phyloP scores from a whole-genome alignment of 345 rosid genomes.

The Pseudoturritis turrita region DNA sequence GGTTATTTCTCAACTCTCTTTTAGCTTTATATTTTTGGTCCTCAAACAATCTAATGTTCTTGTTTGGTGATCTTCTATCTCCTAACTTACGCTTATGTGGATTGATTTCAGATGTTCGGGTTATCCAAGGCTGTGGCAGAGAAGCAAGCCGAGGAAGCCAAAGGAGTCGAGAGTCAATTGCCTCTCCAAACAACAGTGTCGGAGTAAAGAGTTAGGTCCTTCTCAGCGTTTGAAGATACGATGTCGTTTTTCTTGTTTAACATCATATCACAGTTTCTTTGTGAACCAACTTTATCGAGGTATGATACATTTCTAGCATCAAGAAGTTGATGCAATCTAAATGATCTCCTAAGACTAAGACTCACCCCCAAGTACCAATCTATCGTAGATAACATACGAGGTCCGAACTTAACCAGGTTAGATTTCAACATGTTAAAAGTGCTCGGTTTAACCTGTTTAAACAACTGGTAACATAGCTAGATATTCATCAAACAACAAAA shows the following conservation, averaged over 20 bases:
- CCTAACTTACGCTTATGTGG: background rate
- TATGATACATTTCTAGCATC: no score
- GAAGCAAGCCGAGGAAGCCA: conserved; percentile 45
- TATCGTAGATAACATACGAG: no score
- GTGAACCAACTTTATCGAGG: background rate
- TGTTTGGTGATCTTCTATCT: background rate
- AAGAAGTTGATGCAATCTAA: no score
- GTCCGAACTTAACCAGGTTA: background rate
- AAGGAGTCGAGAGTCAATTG: conserved; percentile 62
- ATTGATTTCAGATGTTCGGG: conserved; percentile 68
- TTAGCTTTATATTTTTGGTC: background rate
- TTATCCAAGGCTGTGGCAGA: conserved; percentile 73
- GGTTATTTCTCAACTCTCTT: conserved; percentile 36
- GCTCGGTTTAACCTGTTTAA: background rate
- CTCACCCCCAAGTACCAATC: background rate
- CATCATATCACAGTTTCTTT: background rate
- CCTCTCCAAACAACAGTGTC: conserved; percentile 56
- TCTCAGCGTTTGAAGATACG: background rate
- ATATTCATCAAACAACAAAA: background rate
- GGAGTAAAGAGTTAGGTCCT: conserved; percentile 18
- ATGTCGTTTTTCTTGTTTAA: background rate
- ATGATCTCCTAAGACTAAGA: no score
- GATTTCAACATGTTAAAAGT: background rate
- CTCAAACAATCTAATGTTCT: no score
- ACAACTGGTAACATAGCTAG: background rate